These are phyloP conservation scores for Exophiala sp. DNA, from an alignment of 2,329 filamentous ascomycete species.

Conservation along the genomic window DNA sequence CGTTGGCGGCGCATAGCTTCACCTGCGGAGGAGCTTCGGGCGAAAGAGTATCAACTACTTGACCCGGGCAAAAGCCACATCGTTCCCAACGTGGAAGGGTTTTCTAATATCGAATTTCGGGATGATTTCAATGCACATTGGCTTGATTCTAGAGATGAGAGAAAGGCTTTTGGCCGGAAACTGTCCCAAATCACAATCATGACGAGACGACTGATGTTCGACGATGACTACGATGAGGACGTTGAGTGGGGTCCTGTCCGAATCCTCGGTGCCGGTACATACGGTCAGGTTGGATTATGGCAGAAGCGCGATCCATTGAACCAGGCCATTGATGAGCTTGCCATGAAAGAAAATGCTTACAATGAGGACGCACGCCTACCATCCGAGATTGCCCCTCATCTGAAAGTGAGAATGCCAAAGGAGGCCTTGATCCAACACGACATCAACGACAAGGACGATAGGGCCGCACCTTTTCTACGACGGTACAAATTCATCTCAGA, in stretches of 20 bases:
- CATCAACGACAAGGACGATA: slow-evolving; percentile 7
- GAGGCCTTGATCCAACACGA: slow-evolving; percentile 18
- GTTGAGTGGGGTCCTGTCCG: slow-evolving; percentile 20
- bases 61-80: too few species aligned
- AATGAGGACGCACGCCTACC: too few species aligned
- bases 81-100: too few species aligned
- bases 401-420: slow-evolving; percentile 3
- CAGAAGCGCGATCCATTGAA: slow-evolving; percentile 15
- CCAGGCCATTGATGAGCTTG: slow-evolving; percentile 16
- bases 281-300: slow-evolving; percentile 22
- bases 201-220: slow-evolving; percentile 1
- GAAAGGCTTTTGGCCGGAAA: slow-evolving; percentile 10
- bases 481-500: slow-evolving; percentile 18
- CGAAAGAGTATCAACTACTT: background rate
- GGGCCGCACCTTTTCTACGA: slow-evolving; percentile 15
- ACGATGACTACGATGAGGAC: slow-evolving; percentile 6
- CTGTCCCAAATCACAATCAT: background rate
- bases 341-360: slow-evolving; percentile 12
- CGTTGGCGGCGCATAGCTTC: background rate
- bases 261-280: slow-evolving; percentile 16
- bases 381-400: background rate
- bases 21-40: background rate
- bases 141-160: slow-evolving; percentile 1
- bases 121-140: background rate
- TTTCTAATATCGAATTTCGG: background rate